These are phyloP conservation scores for Backusella westeae DNA, from an alignment of 192 early-diverging fungal species.

Conservation along the genomic window DNA sequence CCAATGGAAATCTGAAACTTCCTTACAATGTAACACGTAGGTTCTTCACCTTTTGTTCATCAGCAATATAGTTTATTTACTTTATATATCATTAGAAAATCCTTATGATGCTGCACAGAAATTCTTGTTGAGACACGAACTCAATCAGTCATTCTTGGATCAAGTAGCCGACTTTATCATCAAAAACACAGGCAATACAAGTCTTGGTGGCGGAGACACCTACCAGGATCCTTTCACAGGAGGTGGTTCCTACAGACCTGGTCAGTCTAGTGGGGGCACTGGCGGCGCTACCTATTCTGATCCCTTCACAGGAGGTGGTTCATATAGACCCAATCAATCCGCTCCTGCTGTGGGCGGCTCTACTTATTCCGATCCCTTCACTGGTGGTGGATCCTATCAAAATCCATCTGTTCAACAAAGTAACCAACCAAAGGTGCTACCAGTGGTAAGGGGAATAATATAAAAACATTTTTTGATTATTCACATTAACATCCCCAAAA, in stretches of 20 bases:
- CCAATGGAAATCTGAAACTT: conserved; percentile 72
- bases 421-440: conserved; percentile 12
- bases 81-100: conserved; percentile 63
- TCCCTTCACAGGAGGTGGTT: conserved; percentile 59
- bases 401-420: not conserved
- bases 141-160: conserved; percentile 85
- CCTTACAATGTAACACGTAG: conserved; percentile 86
- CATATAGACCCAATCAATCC: conserved; percentile 17
- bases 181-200: conserved; percentile 70
- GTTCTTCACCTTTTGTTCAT: not conserved
- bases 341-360: conserved; percentile 4
- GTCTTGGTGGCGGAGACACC: conserved; percentile 43
- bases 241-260: conserved; percentile 61
- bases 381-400: conserved; percentile 39
- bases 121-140: conserved; percentile 80
- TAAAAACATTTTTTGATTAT: too few relatives aligned
- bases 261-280: not conserved
- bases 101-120: conserved; percentile 90
- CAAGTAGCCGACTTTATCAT: conserved; percentile 94
- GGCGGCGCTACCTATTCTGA: conserved; percentile 42
- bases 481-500: not conserved
- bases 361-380: conserved; percentile 61
- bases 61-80: conserved; percentile 8
- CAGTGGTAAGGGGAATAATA: not conserved
- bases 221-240: conserved; percentile 45